A percentile compares a stretch with the other conserved stretches of the same genome.
Conservation (phyloP, 1,284 basidiomycete genomes). For the Wolfiporia cocos region DNA sequence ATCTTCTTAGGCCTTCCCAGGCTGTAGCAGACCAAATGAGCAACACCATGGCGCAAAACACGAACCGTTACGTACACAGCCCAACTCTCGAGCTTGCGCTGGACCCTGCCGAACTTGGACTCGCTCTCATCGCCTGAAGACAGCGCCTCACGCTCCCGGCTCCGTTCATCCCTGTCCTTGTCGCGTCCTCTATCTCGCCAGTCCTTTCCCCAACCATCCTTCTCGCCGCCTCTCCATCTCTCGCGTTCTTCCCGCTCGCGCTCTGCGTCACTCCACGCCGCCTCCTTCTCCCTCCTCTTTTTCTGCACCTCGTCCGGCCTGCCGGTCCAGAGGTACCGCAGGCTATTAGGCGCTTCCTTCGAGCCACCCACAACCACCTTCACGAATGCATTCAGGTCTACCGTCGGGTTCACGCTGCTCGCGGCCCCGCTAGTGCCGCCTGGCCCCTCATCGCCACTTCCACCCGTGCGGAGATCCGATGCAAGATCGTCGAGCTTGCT, state of each 20-base stretch:
- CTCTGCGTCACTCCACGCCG: constrained; percentile 28
- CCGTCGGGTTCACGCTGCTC: constrained; percentile 37
- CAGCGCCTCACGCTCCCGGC: constrained; percentile 24
- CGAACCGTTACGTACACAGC: constrained; percentile 44
- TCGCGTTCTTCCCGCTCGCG: constrained; percentile 26
- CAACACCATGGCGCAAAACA: no score
- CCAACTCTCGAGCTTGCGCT: constrained; percentile 68
- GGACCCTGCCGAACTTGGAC: constrained; percentile 48
- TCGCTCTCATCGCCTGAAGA: constrained; percentile 33
- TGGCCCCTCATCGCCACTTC: constrained; percentile 12
- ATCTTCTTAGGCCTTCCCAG: constrained; percentile 30
- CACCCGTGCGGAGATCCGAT: constrained; percentile 28
- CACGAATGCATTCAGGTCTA: constrained; percentile 35
- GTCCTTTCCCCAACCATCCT: constrained; percentile 26
- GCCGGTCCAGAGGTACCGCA: constrained; percentile 37
- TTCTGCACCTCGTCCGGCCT: constrained; percentile 25
- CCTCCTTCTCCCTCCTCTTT: constrained; percentile 28
- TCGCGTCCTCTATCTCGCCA: constrained; percentile 23
- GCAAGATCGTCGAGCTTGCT: constrained; percentile 43
- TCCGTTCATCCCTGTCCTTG: constrained; percentile 8
- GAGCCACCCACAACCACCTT: constrained; percentile 22
- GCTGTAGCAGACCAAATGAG: constrained; percentile 11
- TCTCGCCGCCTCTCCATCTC: constrained; percentile 22
- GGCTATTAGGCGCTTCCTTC: constrained; percentile 30
- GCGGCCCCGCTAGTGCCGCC: constrained; percentile 21